Conservation (phyloP, 345 rosid genomes). For the Melaleuca alternifolia region DNA sequence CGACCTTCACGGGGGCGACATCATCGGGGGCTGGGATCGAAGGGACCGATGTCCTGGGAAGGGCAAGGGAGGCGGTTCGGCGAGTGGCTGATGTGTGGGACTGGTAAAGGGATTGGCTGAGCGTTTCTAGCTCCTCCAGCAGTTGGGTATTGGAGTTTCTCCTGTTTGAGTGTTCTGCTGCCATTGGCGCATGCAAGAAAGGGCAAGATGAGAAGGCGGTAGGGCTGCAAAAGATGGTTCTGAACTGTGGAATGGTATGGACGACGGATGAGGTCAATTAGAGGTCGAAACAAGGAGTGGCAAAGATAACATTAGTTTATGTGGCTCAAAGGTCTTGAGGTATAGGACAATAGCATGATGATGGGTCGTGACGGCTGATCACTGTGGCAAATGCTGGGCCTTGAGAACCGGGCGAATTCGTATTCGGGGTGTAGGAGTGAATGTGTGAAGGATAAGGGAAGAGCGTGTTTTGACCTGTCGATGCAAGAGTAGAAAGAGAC, state of each 20-base stretch:
- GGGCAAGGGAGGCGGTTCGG: constrained; percentile 77
- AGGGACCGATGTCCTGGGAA: constrained; percentile 61
- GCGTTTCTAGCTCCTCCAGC: constrained; percentile 71
- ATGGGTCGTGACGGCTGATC: not conserved
- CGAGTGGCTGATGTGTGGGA: constrained; percentile 31
- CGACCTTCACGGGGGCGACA: constrained; percentile 2
- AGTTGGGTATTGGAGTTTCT: constrained; percentile 65
- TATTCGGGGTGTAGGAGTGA: not conserved
- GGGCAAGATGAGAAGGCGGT: not conserved
- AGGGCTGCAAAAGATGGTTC: not conserved
- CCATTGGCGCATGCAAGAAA: constrained; percentile 15
- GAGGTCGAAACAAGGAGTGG: not conserved
- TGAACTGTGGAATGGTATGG: not conserved
- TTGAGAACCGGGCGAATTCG: not conserved
- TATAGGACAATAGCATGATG: constrained; percentile 3
- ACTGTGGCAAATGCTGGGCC: constrained; percentile 9
- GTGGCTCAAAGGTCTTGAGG: constrained; percentile 7
- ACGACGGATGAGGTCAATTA: not conserved
- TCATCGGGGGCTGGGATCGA: constrained; percentile 27
- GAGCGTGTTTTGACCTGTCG: not conserved
- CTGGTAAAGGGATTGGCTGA: constrained; percentile 78
- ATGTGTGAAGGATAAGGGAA: constrained; percentile 23
- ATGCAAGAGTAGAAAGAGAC: not conserved
- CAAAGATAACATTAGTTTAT: constrained; percentile 2
- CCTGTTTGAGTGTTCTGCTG: constrained; percentile 32